Evolutionary conservation across 495 filamentous ascomycete genomes (phyloP), one percentile per base, ranked within the genome.

Genomic region (Halenospora varia): DNA sequence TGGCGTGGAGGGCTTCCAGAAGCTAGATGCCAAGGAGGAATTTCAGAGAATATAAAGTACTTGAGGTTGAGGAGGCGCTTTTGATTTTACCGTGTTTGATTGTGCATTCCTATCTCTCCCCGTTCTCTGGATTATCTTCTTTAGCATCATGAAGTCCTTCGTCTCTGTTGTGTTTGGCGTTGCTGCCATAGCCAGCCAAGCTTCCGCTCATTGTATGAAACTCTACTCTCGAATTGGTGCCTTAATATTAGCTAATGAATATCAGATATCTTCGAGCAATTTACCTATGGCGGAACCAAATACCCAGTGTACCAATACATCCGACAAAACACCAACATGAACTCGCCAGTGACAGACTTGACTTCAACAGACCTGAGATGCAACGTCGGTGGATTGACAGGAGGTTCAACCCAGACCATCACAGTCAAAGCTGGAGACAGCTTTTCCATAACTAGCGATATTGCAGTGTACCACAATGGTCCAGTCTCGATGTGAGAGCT

Each of bases 301-400:
- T 77, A 75, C 20, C 59, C 61, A 20, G 64, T 68, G 15, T 83
- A 79, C 61, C 69, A 82, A 62, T 76, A 79, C 63, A 74, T 85
- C 53, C 75, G 81, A 20, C 70, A 69, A 47, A 81, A 82, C 70
- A 75, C 70, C 53, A 84, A 82, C 74, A 69, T 77, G 61, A 85
- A 85, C 69, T 81, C 77, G 18, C 81, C 81, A 11, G 80, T 84
- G n/a, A 79, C 74, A 25, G 71, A 77, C 58, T 10, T 69, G 69
- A 13, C 10, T 3, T 49, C 47, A 3, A 49, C 8, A 10, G 47
- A 49, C 20, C 23, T 49, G 23, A 49, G 47, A 22, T 49, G 47
- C 47, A 49, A 49, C 19, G 47, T 49, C 24, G 47, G 47, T 8
- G 47, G 47, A 49, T 22, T 22, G 18, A 54, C 39, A 25, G 55